phyloP scores from a whole-genome alignment of 2,329 filamentous ascomycete genomes.

The Xylaria sp. region DNA sequence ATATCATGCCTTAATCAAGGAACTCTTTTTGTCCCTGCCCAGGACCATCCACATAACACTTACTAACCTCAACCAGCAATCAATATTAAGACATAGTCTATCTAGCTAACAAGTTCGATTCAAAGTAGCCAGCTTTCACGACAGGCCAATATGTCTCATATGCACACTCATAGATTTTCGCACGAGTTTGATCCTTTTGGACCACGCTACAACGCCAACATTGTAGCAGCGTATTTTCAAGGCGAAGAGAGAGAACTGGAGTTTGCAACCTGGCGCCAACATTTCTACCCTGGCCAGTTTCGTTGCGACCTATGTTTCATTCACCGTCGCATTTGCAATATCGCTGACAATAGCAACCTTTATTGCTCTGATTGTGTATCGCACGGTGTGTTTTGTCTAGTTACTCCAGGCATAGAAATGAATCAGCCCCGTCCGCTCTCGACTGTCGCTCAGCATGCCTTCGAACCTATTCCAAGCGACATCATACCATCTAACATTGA shows the following conservation, averaged over 20 bases:
- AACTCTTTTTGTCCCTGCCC: background rate
- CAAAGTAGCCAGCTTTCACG: background rate
- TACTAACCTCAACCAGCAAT: background rate
- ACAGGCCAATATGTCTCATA: background rate
- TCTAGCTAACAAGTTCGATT: background rate
- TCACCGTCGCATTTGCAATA: background rate
- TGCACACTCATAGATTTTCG: background rate
- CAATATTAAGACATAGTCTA: background rate
- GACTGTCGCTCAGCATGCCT: background rate
- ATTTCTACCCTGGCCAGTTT: background rate
- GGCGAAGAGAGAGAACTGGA: background rate
- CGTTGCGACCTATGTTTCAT: slow-evolving; percentile 15
- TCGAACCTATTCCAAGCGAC: background rate
- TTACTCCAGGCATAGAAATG: no score
- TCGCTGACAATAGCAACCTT: background rate
- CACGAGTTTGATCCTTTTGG: background rate
- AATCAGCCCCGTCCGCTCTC: background rate
- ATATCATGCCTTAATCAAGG: background rate
- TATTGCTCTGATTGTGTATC: background rate
- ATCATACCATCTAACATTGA: no score
- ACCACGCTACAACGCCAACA: background rate
- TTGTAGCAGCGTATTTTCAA: background rate
- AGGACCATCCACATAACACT: background rate
- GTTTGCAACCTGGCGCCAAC: slow-evolving; percentile 6
- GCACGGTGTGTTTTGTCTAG: no score